Percentiles rank a stretch among this genome's conserved stretches.
These are phyloP conservation scores for Quercus aquifolioides DNA, from an alignment of 306 rosid species.

Conservation along the genomic window DNA sequence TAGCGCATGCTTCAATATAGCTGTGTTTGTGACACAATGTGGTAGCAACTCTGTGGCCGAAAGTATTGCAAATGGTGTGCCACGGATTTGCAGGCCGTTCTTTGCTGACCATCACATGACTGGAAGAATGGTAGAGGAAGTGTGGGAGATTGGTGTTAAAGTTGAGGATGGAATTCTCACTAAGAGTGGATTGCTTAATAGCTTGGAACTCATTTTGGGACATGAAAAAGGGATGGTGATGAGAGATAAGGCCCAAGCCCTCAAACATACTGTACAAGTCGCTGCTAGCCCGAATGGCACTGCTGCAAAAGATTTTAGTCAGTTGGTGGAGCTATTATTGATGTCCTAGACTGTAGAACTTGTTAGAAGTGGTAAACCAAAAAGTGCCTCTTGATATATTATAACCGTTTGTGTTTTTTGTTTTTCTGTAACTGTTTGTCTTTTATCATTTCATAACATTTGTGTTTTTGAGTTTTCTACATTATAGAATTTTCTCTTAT, in stretches of 20 bases:
- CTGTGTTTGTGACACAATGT: constrained; percentile 46
- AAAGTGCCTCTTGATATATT: too few relatives aligned
- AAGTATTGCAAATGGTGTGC: constrained; percentile 42
- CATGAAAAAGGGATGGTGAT: constrained; percentile 29
- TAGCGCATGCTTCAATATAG: constrained; percentile 42
- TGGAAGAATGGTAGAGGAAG: constrained; percentile 31
- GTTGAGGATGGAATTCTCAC: constrained; percentile 41
- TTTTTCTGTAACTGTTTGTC: too few relatives aligned
- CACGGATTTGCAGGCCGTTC: constrained; percentile 45
- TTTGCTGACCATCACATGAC: constrained; percentile 43
- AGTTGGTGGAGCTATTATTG: constrained; percentile 13
- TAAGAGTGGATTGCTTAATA: constrained; percentile 31
- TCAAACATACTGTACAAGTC: constrained; percentile 11
- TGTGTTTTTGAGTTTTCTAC: too few relatives aligned
- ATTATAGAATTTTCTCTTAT: too few relatives aligned
- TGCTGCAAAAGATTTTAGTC: constrained; percentile 18
- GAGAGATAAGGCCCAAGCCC: constrained; percentile 16
- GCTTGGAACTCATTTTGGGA: constrained; percentile 36
- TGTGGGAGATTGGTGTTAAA: constrained; percentile 43
- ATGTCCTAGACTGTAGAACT: background rate
- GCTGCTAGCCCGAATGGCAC: constrained; percentile 29
- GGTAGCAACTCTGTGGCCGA: constrained; percentile 50
- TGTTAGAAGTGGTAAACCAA: too few relatives aligned
- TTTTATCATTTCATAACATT: too few relatives aligned
- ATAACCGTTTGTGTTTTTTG: too few relatives aligned